A percentile compares a stretch with the other conserved stretches of the same genome.
These are phyloP conservation scores for Stagonosporopsis vannaccii DNA, from an alignment of 2,329 filamentous ascomycete species.

Conservation along the genomic window DNA sequence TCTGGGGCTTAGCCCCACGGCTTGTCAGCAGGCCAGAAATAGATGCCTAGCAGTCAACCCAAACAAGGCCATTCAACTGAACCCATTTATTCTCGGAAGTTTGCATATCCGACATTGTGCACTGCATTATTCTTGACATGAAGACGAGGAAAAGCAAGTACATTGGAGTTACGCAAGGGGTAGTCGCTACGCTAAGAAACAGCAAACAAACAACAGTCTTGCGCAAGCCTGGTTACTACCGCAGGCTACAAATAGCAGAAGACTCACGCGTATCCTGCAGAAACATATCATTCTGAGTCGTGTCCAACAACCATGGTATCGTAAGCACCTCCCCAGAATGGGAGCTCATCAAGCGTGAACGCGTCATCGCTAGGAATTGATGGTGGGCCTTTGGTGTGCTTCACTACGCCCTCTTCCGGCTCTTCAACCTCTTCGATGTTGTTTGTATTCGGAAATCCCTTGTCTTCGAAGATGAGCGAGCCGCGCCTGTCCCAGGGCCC, in stretches of 20 bases:
- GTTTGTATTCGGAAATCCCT: slow-evolving; percentile 46
- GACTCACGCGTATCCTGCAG: not conserved
- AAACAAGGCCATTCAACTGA: slow-evolving; percentile 4
- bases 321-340: slow-evolving; percentile 44
- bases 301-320: slow-evolving; percentile 37
- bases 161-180: slow-evolving; percentile 9
- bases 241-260: not conserved
- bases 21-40: slow-evolving; percentile 40
- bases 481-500: slow-evolving; percentile 46
- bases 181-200: slow-evolving; percentile 18
- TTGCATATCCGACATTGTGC: not conserved
- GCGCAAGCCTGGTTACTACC: slow-evolving; percentile 21
- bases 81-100: not conserved
- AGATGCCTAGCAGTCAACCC: slow-evolving; percentile 18
- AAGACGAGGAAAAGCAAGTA: slow-evolving; percentile 1
- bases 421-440: slow-evolving; percentile 50
- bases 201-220: slow-evolving; percentile 7
- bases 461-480: slow-evolving; percentile 50
- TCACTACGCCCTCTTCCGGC: slow-evolving; percentile 41
- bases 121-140: not conserved
- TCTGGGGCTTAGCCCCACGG: slow-evolving; percentile 18
- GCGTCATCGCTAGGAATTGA: slow-evolving; percentile 50
- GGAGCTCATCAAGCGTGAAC: slow-evolving; percentile 48
- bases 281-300: slow-evolving; percentile 30
- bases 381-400: slow-evolving; percentile 43